A percentile compares a stretch with the other conserved stretches of the same genome.
Conservation (phyloP, 441 rosid species). For the Croton laevigatus region DNA sequence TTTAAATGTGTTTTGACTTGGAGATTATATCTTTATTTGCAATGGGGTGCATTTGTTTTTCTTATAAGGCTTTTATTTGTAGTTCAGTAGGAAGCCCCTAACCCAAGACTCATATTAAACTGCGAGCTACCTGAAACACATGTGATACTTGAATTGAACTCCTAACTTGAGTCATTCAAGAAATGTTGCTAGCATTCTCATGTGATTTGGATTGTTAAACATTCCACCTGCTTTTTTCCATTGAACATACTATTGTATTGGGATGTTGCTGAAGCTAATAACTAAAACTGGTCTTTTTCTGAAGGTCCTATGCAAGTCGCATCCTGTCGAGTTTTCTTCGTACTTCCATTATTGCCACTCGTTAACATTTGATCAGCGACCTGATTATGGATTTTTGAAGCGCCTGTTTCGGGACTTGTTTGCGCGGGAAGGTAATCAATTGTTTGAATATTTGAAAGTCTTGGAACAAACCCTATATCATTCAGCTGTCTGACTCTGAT, state of each 20-base stretch:
- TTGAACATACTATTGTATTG: background rate
- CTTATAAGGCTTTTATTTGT: background rate
- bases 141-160: background rate
- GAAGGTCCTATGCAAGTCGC: conserved; percentile 78
- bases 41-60: background rate
- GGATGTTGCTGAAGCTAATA: conserved; percentile 1
- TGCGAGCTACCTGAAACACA: background rate
- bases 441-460: background rate
- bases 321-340: conserved; percentile 87
- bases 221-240: background rate
- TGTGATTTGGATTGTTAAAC: background rate
- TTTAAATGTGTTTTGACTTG: background rate
- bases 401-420: conserved; percentile 75
- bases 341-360: conserved; percentile 86
- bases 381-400: conserved; percentile 89
- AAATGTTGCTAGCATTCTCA: background rate
- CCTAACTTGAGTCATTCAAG: background rate
- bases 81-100: background rate
- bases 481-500: background rate
- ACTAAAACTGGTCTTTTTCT: background rate
- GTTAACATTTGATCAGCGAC: conserved; percentile 74
- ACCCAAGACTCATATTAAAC: background rate
- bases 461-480: background rate
- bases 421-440: conserved; percentile 57
- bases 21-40: background rate